A percentile compares a stretch with the other conserved stretches of the same genome.
These are phyloP conservation scores for Geotrichum candidum DNA, from an alignment of 1,139 yeast genomes.

Conservation along the genomic window DNA sequence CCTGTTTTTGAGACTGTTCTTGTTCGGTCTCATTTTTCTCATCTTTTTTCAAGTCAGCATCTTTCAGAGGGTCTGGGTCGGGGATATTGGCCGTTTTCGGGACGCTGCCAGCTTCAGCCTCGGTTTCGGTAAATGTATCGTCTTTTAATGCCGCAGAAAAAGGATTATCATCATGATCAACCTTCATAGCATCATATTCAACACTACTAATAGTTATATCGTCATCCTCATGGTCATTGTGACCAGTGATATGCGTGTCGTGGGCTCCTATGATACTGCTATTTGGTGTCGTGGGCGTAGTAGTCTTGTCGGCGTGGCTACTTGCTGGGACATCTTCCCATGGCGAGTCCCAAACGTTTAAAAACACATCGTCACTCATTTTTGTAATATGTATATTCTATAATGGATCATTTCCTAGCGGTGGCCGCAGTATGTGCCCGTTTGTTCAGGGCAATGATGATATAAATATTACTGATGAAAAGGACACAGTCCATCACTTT, in stretches of 20 bases:
- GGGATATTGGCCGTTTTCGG: neutral
- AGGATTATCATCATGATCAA: neutral
- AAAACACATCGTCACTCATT: neutral
- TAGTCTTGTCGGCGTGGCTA: neutral
- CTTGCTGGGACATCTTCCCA: neutral
- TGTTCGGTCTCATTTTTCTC: neutral
- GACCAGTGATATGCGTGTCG: neutral
- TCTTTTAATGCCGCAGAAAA: neutral
- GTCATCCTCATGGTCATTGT: neutral
- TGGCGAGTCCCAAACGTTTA: neutral
- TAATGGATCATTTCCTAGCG: neutral
- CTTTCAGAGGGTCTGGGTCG: neutral
- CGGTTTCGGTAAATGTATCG: neutral
- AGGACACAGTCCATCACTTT: neutral
- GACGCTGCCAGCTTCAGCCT: neutral
- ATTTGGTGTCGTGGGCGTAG: neutral
- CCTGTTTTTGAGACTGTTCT: neutral
- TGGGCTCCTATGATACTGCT: neutral
- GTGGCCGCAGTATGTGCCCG: neutral
- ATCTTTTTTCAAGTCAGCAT: neutral
- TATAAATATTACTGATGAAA: neutral
- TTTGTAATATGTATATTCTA: neutral
- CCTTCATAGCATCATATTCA: neutral
- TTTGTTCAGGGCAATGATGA: neutral
- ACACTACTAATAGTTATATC: neutral